Evolutionary conservation across 306 rosid species (phyloP), one percentile per base, ranked within the genome.

Genomic region (Spatholobus suberectus): DNA sequence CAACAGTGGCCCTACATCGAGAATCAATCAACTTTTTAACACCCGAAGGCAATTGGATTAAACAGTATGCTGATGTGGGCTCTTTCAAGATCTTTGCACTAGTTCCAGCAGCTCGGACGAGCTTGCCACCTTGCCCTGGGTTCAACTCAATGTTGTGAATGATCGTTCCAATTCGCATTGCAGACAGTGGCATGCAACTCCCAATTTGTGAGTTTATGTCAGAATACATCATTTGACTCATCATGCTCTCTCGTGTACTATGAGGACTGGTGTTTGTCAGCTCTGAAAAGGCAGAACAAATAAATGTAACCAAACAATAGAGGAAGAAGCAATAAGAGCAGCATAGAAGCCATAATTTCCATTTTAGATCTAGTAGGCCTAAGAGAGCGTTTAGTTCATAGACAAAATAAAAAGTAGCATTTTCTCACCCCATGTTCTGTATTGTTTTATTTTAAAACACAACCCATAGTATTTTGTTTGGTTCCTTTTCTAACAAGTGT

Each of bases 91-190:
- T 95, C 95, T 91, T 95, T 18, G 97, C 97, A 68, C 55, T 70
- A 10, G 97, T 89, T 74, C 98, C 98, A 0, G 97, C 94, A 5
- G 98, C 88, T 41, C 95, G 88, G n/a, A 95, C 95, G 0, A 95
- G 89, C 88, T 95, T 95, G 73, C 90, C 97, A 15, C 98, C 97
- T 90, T 95, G 95, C 78, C 98, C 95, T 0, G 97, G 97, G 63
- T 88, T 89, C 79, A 61, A 35, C 51, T 93, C 98, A 18, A 93
- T 85, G 85, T 92, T 91, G 91, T 91, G 98, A 89, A 95, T 90
- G 72, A 93, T 89, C 46, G 97, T 94, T 67, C 97, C 95, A 37
- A 95, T 95, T 24, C 94, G 95, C 97, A 95, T 91, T 0, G 91
- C 74, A 18, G 92, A 40, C 32, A 95, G 89, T 1, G 97, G 98